Evolutionary conservation across 257 asterid genomes (phyloP).

Genomic region (Orobanche coerulescens): DNA sequence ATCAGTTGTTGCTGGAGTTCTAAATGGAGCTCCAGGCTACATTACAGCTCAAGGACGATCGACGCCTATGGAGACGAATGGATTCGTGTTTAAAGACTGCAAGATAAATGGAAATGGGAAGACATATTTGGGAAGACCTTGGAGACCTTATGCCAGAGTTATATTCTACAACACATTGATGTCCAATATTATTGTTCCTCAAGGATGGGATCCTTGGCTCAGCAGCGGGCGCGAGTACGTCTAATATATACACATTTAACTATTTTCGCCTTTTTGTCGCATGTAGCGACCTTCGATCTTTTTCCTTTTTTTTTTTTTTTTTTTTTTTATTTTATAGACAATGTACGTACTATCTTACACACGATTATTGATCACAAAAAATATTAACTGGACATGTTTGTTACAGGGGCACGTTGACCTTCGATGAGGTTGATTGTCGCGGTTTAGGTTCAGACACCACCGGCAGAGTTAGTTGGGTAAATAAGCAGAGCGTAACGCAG

Average conservation of each 20-base stretch:
- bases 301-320: too few species aligned
- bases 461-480: slow-evolving; percentile 37
- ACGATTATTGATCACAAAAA: neutral
- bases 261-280: too few species aligned
- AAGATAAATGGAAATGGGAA: slow-evolving; percentile 30
- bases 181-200: slow-evolving; percentile 38
- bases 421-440: slow-evolving; percentile 32
- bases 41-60: slow-evolving; percentile 64
- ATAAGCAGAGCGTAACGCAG: slow-evolving; percentile 10
- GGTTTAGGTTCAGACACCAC: slow-evolving; percentile 35
- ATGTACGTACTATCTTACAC: too few species aligned
- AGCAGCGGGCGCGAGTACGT: slow-evolving; percentile 32
- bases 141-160: slow-evolving; percentile 68
- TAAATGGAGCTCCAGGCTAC: slow-evolving; percentile 41
- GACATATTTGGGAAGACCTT: slow-evolving; percentile 49
- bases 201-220: slow-evolving; percentile 57
- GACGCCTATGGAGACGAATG: slow-evolving; percentile 19
- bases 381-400: neutral
- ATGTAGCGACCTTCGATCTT: neutral
- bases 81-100: slow-evolving; percentile 42
- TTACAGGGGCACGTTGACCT: slow-evolving; percentile 30
- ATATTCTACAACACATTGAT: slow-evolving; percentile 38
- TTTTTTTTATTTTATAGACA: too few species aligned
- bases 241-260: too few species aligned
- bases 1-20: slow-evolving; percentile 31